Percentiles rank a stretch among this genome's conserved stretches.
phyloP scores from a whole-genome alignment of 352 stramenopile genomes.

The Globisporangium middletonii region DNA sequence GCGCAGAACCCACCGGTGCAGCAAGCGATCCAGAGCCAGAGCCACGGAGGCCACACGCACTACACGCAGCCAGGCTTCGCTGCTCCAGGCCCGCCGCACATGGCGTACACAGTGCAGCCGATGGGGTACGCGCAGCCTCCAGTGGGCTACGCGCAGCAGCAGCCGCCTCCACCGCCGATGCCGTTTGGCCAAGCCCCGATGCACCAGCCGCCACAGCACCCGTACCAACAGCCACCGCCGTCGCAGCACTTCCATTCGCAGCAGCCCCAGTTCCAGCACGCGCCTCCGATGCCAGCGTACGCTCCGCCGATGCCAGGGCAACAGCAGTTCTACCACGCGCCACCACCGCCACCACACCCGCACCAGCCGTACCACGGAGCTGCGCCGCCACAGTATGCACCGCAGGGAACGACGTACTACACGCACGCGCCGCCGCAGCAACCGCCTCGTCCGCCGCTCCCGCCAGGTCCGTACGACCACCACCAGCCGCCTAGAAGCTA shows the following conservation, averaged over 20 bases:
- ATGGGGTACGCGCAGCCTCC: conserved; percentile 29
- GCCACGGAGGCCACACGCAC: conserved; percentile 36
- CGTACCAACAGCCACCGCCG: conserved; percentile 18
- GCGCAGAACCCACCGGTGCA: conserved; percentile 7
- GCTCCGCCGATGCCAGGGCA: conserved; percentile 10
- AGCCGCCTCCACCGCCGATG: conserved; percentile 17
- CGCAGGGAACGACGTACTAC: conserved; percentile 4
- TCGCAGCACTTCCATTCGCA: conserved; percentile 13
- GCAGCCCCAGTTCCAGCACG: conserved; percentile 9
- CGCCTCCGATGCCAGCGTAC: conserved; percentile 7
- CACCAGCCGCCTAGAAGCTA: conserved; percentile 12
- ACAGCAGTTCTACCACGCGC: conserved; percentile 7
- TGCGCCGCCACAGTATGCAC: conserved; percentile 10
- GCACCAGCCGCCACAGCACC: conserved; percentile 16
- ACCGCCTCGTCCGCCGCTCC: conserved; percentile 20
- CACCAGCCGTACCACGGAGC: conserved; percentile 19
- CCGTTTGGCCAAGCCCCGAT: conserved; percentile 23
- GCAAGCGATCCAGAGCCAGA: conserved; percentile 31
- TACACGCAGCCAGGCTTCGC: conserved; percentile 39
- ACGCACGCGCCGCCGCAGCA: conserved; percentile 20
- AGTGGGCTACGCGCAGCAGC: conserved; percentile 15
- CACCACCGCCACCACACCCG: not conserved
- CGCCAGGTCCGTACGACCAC: conserved; percentile 29
- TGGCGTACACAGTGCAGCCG: conserved; percentile 23
- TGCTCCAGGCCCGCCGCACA: conserved; percentile 13